These are phyloP conservation scores for Obba rivulosa DNA, from an alignment of 768 basidiomycete genomes.

Conservation along the genomic window DNA sequence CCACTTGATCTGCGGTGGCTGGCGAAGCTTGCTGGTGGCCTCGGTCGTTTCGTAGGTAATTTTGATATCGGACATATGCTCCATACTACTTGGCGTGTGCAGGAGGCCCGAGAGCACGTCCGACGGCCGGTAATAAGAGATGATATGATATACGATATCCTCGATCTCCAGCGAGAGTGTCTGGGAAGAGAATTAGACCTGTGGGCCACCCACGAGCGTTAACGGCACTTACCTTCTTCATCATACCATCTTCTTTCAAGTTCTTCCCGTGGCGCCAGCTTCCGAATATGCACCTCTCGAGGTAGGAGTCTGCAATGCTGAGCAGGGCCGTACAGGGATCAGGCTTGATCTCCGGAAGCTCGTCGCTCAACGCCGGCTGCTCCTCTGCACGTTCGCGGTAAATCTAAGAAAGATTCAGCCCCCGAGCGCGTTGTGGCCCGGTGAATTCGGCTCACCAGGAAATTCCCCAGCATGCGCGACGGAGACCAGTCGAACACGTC, in stretches of 20 bases:
- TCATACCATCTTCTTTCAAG: slow-evolving; percentile 15
- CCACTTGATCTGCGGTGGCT: too few relatives aligned
- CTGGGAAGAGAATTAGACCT: neutral
- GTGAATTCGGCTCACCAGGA: slow-evolving; percentile 9
- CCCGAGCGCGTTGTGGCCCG: neutral
- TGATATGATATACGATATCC: slow-evolving; percentile 13
- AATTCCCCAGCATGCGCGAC: slow-evolving; percentile 16
- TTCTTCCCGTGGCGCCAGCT: slow-evolving; percentile 17
- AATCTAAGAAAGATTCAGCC: too few relatives aligned
- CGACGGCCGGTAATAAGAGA: slow-evolving; percentile 14
- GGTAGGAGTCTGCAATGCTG: too few relatives aligned
- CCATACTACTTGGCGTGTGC: slow-evolving; percentile 9
- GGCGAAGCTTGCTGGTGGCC: too few relatives aligned
- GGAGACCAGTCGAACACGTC: slow-evolving; percentile 16
- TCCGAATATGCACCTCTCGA: slow-evolving; percentile 14
- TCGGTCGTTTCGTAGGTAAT: neutral
- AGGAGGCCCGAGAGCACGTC: slow-evolving; percentile 12
- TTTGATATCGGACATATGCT: slow-evolving; percentile 4
- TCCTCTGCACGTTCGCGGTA: slow-evolving; percentile 15
- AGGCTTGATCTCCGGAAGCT: slow-evolving; percentile 2
- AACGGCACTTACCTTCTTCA: slow-evolving; percentile 13
- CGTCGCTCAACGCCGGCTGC: slow-evolving; percentile 2
- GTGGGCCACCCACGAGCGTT: neutral
- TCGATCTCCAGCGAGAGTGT: slow-evolving; percentile 13
- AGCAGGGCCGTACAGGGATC: too few relatives aligned